Base-by-base conservation (phyloP, 1,284 basidiomycete species). In the Malassezia caprae region DNA sequence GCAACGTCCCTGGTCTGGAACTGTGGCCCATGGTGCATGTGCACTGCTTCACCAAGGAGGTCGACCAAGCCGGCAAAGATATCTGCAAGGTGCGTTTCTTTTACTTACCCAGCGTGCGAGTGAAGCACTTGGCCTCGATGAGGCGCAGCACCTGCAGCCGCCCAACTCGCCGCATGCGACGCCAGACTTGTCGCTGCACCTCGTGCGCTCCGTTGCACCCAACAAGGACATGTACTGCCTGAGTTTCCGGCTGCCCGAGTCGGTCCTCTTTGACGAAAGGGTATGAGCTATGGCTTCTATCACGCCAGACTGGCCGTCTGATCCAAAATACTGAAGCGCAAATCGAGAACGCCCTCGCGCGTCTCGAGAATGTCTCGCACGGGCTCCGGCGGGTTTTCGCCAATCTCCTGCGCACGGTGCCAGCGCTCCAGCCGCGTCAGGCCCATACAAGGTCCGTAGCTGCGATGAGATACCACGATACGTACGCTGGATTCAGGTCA, bases 211-310 rank as follows among this genome's bases (percentile, higher is more conserved):
- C 12, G 93, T 99, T 8, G 90, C 93, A 2, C 94, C 94, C 3
- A 88, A 84, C 77, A 98, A 98, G 78, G 87, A 93, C 68, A 98
- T 98, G 94, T 98, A 94, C 76, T 94, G 94, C 76, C 82, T 99
- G 51, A 86, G 85, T 68, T 98, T 99, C 79, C 79, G 85, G 44
- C 80, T 96, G 21, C 88, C 90, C 17, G 49, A 60, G 12, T 65
- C 78, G 56, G 64, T 72, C 8, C 58, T 68, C 7, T 67, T 32
- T 17, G 27, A 28, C 34, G n/a, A 28, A 39, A 48, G 26, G 41
- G 41, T 46, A 24, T 31, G 27, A 30, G n/a, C 28, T 32, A 24
- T 21, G 32, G 3, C 15, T 30, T 10, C 31, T 15, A 30, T 27
- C 11, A 34, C 32, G 30, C 21, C 26, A 46, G 21, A 19, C 44